Base-by-base conservation (phyloP, 495 filamentous ascomycete genomes). In the Hyaloscypha bicolor region DNA sequence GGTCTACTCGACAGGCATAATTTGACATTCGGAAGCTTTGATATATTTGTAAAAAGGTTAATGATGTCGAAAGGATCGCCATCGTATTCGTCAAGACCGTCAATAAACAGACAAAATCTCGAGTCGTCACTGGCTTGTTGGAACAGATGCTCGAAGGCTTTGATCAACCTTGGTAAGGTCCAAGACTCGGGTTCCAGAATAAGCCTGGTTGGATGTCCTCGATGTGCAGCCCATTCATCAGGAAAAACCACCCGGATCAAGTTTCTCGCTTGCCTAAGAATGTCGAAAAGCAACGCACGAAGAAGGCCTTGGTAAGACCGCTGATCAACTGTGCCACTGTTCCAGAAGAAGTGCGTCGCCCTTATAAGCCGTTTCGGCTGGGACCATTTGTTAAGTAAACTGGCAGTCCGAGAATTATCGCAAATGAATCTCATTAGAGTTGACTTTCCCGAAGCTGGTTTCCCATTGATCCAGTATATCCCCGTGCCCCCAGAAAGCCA, bases 381-480 rank as follows among this genome's bases (percentile, higher is more conserved):
- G 0, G 78, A 57, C 77, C 79, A 81, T 8, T 56, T 0, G 0
- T 33, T 9, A 0, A 79, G 48, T 0, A 25, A 30, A 6, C 39
- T 5, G 11, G 6, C 25, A 8, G 74, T 78, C 11, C 37, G 19
- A 0, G 33, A 22, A 56, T 78, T 51, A 31, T 73, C 63, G 2
- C 66, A 63, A 4, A 80, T 22, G 45, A 71, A 79, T 48, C 74
- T 77, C 79, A 80, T 80, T 4, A 81, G 63, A 4, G 76, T 79
- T 9, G 78, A 79, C 63, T 81, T 81, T 0, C 78, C 78, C 1
- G 73, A 78, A 5, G 75, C 79, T 0, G 77, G 65, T 57, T 79
- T 79, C 1, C 79, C 79, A 1, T 69, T 73, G 5, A 80, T 52
- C 78, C 78, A 80, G 57, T 76, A 78, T 6, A 78, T 60, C 35